These are phyloP conservation scores for Diplosphaera chodatii DNA, from an alignment of 139 green algal species.

Conservation along the genomic window DNA sequence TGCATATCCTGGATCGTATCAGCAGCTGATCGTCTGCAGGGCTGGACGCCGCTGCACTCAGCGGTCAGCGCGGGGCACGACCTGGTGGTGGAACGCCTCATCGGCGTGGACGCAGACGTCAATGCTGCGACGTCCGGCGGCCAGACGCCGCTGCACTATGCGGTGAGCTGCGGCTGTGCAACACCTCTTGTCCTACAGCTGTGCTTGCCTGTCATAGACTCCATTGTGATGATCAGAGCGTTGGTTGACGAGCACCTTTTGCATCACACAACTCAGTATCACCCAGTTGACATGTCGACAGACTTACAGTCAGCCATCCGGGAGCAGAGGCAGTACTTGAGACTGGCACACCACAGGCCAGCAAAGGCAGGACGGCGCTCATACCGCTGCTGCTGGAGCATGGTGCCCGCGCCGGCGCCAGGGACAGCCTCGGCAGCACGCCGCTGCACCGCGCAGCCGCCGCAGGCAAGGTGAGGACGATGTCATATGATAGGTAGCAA, in stretches of 20 bases:
- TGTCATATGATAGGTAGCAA: too few species aligned
- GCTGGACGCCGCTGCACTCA: conserved; percentile 62
- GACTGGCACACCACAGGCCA: conserved; percentile 30
- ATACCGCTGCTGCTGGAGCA: conserved; percentile 30
- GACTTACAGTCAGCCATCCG: too few species aligned
- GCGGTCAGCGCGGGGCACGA: conserved; percentile 51
- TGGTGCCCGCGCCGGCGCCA: conserved; percentile 22
- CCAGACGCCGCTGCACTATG: conserved; percentile 62
- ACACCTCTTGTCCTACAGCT: too few species aligned
- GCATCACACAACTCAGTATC: too few species aligned
- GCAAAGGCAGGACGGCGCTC: conserved; percentile 35
- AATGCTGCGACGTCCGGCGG: conserved; percentile 35
- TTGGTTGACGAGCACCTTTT: too few species aligned
- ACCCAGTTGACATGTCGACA: too few species aligned
- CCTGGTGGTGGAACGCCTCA: conserved; percentile 34
- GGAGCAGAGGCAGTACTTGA: too few species aligned
- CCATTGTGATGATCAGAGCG: too few species aligned
- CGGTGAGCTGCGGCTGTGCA: too few species aligned
- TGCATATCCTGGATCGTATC: too few species aligned
- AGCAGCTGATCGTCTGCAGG: conserved; percentile 29
- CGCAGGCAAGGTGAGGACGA: conserved; percentile 13
- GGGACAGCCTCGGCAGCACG: conserved; percentile 45
- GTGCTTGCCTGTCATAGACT: too few species aligned
- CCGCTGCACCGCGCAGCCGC: conserved; percentile 42
- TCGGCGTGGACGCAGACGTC: conserved; percentile 37